Percentiles rank a stretch among this genome's conserved stretches.
Conservation (phyloP, 1,139 yeast species). For the Yamadazyma mexicana region DNA sequence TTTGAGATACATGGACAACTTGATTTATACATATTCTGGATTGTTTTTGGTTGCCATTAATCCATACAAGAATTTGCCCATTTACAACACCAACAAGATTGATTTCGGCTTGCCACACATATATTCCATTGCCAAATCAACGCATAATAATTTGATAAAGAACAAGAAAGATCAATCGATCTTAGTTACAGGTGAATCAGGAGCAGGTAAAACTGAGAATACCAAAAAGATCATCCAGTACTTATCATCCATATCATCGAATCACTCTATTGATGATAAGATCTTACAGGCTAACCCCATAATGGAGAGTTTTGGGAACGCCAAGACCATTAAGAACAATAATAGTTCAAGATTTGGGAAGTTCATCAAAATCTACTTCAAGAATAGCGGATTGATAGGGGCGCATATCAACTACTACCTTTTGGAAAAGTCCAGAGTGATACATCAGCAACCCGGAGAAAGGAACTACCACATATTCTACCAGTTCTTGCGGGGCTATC, state of each 20-base stretch:
- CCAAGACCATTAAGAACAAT: slow-evolving; percentile 91
- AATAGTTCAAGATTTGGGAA: slow-evolving; percentile 97
- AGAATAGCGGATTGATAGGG: slow-evolving; percentile 63
- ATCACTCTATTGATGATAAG: slow-evolving; percentile 66
- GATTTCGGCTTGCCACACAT: slow-evolving; percentile 70
- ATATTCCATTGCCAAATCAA: slow-evolving; percentile 86
- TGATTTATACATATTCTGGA: slow-evolving; percentile 78
- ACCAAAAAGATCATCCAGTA: slow-evolving; percentile 96
- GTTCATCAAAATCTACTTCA: slow-evolving; percentile 84
- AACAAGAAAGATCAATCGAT: slow-evolving; percentile 83
- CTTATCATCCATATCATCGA: slow-evolving; percentile 62
- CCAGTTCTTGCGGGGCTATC: slow-evolving; percentile 74
- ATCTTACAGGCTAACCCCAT: slow-evolving; percentile 94
- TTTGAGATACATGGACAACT: slow-evolving; percentile 72
- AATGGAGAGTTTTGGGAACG: slow-evolving; percentile 94
- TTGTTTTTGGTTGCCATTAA: slow-evolving; percentile 93
- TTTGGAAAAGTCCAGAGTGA: slow-evolving; percentile 90
- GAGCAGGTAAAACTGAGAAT: slow-evolving; percentile 97
- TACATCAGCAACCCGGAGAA: slow-evolving; percentile 72
- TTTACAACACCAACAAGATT: slow-evolving; percentile 65
- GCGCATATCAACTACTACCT: slow-evolving; percentile 95
- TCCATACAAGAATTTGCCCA: slow-evolving; percentile 79
- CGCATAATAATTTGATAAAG: slow-evolving; percentile 72
- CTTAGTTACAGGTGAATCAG: slow-evolving; percentile 96
- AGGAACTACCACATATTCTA: slow-evolving; percentile 93